phyloP scores from a whole-genome alignment of 805 yeast genomes.

The Pichia sporocuriosa region DNA sequence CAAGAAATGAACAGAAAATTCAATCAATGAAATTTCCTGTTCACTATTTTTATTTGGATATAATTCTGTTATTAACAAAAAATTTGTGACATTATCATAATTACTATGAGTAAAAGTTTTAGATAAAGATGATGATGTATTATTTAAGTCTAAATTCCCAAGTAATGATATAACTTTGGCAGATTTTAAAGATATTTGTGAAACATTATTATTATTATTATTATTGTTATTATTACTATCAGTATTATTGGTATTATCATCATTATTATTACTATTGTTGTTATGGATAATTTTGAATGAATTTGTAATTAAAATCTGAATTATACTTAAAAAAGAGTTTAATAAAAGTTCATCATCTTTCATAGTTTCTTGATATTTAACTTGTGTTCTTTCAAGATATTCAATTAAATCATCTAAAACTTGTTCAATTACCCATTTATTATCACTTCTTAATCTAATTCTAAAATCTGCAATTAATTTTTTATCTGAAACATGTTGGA shows the following conservation, averaged over 20 bases:
- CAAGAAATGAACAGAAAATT: conserved; percentile 58
- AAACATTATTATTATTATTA: conserved; percentile 21
- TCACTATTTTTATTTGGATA: conserved; percentile 49
- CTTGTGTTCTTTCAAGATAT: conserved; percentile 46
- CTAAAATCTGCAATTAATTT: conserved; percentile 38
- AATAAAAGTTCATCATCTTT: conserved; percentile 27
- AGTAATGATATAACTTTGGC: conserved; percentile 66
- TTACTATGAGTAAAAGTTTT: neutral
- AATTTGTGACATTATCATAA: conserved; percentile 13
- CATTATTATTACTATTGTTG: neutral
- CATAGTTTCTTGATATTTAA: conserved; percentile 40
- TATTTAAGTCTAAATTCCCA: conserved; percentile 57
- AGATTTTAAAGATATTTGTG: conserved; percentile 49
- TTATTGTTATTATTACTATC: neutral
- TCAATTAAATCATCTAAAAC: conserved; percentile 57
- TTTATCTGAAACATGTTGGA: conserved; percentile 6
- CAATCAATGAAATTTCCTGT: conserved; percentile 51
- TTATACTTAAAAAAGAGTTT: conserved; percentile 30
- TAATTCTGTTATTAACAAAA: conserved; percentile 23
- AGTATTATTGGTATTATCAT: conserved; percentile 37
- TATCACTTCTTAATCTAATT: conserved; percentile 52
- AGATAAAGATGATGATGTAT: neutral
- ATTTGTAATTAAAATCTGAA: conserved; percentile 36
- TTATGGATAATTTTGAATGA: conserved; percentile 40
- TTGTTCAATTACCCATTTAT: conserved; percentile 65